Evolutionary conservation across 176 grass and related monocot species (phyloP).

Genomic region (Musa itinerans): DNA sequence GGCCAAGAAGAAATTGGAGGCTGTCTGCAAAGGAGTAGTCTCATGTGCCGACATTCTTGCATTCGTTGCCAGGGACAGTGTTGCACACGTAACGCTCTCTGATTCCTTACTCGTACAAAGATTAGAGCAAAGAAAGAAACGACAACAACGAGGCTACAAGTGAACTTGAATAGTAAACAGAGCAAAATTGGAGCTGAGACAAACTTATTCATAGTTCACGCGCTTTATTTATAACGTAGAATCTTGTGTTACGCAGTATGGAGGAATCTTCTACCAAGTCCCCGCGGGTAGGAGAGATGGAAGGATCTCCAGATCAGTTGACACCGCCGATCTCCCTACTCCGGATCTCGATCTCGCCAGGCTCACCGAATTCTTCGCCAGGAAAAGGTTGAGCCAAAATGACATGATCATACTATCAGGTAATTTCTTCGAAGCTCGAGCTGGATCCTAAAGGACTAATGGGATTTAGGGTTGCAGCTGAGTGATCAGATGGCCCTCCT

Average conservation of each 20-base stretch:
- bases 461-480: too few species aligned
- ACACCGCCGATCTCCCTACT: slow-evolving; percentile 29
- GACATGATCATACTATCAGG: slow-evolving; percentile 62
- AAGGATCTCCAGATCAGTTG: slow-evolving; percentile 14
- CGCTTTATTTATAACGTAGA: neutral
- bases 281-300: slow-evolving; percentile 4
- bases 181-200: neutral
- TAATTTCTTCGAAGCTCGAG: neutral
- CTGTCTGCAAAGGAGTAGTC: neutral
- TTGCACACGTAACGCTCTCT: neutral
- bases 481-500: too few species aligned
- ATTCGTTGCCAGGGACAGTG: neutral
- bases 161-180: neutral
- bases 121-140: too few species aligned
- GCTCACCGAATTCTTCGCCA: slow-evolving; percentile 33
- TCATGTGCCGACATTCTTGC: slow-evolving; percentile 6
- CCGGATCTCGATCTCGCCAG: slow-evolving; percentile 21
- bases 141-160: neutral
- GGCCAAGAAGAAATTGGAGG: neutral
- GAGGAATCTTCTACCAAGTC: neutral
- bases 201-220: neutral
- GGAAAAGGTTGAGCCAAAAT: slow-evolving; percentile 35
- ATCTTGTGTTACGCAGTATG: slow-evolving; percentile 25
- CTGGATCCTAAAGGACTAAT: neutral
- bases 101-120: too few species aligned